These are phyloP conservation scores for Botrytis pseudocinerea DNA, from an alignment of 2,329 filamentous ascomycete genomes.

Conservation along the genomic window DNA sequence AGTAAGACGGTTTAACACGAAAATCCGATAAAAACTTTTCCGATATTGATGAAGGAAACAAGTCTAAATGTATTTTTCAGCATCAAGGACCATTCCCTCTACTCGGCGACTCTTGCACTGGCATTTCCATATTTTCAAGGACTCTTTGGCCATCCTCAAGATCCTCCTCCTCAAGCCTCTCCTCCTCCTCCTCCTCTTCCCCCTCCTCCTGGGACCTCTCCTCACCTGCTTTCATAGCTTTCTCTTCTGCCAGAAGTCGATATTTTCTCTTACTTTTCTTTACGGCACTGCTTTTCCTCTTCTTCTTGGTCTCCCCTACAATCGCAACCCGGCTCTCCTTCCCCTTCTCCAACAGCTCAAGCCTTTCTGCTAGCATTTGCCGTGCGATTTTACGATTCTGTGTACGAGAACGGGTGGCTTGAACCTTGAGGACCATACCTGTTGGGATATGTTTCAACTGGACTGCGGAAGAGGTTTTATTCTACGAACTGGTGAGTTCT, in stretches of 20 bases:
- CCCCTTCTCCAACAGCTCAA: constrained; percentile 74
- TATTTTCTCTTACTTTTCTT: constrained; percentile 89
- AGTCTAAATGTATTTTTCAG: not conserved
- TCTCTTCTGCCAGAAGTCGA: constrained; percentile 51
- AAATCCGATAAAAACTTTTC: too few species aligned
- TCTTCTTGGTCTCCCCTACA: constrained; percentile 62
- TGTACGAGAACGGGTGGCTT: constrained; percentile 81
- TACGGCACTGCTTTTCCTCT: constrained; percentile 70
- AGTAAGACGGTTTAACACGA: not conserved
- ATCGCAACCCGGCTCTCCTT: constrained; percentile 65
- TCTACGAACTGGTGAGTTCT: constrained; percentile 50
- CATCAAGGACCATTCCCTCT: not conserved
- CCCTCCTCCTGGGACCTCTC: constrained; percentile 21
- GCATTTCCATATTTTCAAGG: not conserved
- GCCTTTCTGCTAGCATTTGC: constrained; percentile 54
- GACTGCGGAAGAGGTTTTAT: constrained; percentile 95
- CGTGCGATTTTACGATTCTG: constrained; percentile 89
- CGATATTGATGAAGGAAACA: not conserved
- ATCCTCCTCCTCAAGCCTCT: not conserved
- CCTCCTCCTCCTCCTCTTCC: not conserved
- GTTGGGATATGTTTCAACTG: constrained; percentile 89
- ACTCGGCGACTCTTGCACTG: not conserved
- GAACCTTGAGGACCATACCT: constrained; percentile 89
- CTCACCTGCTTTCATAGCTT: constrained; percentile 30
- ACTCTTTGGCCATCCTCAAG: not conserved